Conservation (phyloP, 192 early-diverging fungal species). For the Coemansia sp. region DNA sequence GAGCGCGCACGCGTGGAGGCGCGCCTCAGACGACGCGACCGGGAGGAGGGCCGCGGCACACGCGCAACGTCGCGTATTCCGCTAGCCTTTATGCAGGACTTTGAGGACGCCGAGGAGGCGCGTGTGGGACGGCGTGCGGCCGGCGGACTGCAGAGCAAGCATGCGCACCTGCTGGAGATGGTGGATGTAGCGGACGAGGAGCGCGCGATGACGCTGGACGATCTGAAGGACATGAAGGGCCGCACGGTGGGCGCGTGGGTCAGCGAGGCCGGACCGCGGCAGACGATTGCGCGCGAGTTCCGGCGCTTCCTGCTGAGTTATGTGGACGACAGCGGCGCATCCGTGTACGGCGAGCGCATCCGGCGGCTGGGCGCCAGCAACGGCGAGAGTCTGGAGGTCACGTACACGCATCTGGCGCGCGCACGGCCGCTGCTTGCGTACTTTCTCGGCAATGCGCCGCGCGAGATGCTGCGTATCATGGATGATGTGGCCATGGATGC, state of each 20-base stretch:
- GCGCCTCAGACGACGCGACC: constrained; percentile 77
- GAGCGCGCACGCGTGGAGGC: constrained; percentile 75
- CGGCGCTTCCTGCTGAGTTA: constrained; percentile 84
- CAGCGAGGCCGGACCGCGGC: constrained; percentile 77
- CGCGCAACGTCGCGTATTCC: constrained; percentile 61
- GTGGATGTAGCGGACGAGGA: constrained; percentile 65
- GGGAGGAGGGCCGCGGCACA: constrained; percentile 62
- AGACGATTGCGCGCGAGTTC: constrained; percentile 85
- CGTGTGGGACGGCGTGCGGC: constrained; percentile 15
- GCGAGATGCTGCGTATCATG: constrained; percentile 87
- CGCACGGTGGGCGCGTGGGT: constrained; percentile 83
- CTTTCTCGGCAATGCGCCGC: constrained; percentile 85
- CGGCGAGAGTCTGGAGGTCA: constrained; percentile 84
- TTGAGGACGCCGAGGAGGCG: constrained; percentile 61
- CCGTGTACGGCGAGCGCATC: constrained; percentile 92
- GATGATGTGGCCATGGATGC: constrained; percentile 93
- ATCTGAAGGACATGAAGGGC: constrained; percentile 82
- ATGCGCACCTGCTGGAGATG: constrained; percentile 57
- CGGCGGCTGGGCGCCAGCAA: constrained; percentile 84
- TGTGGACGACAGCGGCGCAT: constrained; percentile 81
- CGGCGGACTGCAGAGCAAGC: constrained; percentile 31
- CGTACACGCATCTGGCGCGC: constrained; percentile 76
- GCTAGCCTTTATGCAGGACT: constrained; percentile 85
- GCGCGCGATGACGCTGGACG: constrained; percentile 70
- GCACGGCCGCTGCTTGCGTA: constrained; percentile 86